Evolutionary conservation across 2,329 filamentous ascomycete genomes (phyloP).

Genomic region (Lasiodiplodia gonubiensis): DNA sequence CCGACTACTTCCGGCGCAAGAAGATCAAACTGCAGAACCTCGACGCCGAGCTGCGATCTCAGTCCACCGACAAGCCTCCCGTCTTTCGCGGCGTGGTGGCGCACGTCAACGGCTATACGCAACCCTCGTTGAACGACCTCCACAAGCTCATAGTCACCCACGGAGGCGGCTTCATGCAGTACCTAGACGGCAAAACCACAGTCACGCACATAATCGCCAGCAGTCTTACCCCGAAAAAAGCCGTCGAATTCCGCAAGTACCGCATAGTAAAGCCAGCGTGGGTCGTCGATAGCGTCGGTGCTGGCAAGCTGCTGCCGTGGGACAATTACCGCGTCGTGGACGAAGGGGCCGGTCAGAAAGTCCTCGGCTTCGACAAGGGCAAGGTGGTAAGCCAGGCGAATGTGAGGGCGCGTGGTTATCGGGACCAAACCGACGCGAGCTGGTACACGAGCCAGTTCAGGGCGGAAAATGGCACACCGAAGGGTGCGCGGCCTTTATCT

Average conservation of each 20-base stretch:
- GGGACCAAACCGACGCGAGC: constrained; percentile 79
- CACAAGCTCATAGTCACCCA: constrained; percentile 87
- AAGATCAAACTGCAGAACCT: constrained; percentile 97
- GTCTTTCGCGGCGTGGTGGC: constrained; percentile 92
- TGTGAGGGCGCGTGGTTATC: constrained; percentile 68
- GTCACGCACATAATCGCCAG: constrained; percentile 96
- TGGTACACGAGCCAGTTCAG: constrained; percentile 80
- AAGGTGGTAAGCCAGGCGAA: constrained; percentile 71
- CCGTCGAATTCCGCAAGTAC: constrained; percentile 83
- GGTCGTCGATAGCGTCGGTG: constrained; percentile 87
- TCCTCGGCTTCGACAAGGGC: constrained; percentile 68
- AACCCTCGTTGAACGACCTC: constrained; percentile 87
- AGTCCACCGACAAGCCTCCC: constrained; percentile 71
- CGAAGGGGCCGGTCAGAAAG: constrained; percentile 81
- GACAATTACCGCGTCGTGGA: constrained; percentile 81
- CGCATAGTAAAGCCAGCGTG: constrained; percentile 93
- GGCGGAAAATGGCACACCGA: constrained; percentile 38
- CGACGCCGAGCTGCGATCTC: constrained; percentile 78
- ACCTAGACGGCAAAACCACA: constrained; percentile 90
- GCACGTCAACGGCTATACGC: constrained; percentile 94
- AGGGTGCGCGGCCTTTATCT: constrained; percentile 33
- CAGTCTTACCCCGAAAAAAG: constrained; percentile 88
- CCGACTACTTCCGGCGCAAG: constrained; percentile 92
- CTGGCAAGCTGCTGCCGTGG: constrained; percentile 85
- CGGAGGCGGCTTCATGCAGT: constrained; percentile 95